Base-by-base conservation (phyloP, 192 early-diverging fungal genomes). In the Backusella psychrophila region DNA sequence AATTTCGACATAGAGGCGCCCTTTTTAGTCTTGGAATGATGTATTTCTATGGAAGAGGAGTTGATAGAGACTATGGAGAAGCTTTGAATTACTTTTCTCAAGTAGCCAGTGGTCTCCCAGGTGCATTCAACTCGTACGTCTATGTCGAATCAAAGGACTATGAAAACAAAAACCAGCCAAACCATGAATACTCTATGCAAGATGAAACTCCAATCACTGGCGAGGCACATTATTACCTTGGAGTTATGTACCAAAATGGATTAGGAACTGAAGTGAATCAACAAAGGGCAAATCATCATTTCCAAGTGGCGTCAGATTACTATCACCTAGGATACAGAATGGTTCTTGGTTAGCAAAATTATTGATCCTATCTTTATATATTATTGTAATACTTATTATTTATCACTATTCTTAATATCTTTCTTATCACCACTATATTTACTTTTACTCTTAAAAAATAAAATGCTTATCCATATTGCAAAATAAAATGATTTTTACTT, bases 1-100 rank as follows among this genome's bases (percentile, higher is more conserved):
- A 84, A 33, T 81, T 83, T 49, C 82, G 83, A 1, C 84, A 88
- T 34, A 82, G 80, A 46, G 81, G 85, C 78, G 85, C 84, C 29
- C 77, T 87, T 66, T 95, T 90, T 74, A 93, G 89, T 12, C 85
- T 96, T 33, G 93, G 91, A 42, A 91, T 92, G 73, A 95, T 92
- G 83, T 90, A 87, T 73, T 83, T 89, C n/a, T 78, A 92, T 73
- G 90, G 91, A 38, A 83, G 83, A 12, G 91, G 91, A 15, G 74
- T 85, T 11, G 74, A 73, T 42, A 80, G 79, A 66, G 80, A 90
- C 52, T 72, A 85, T 19, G 42, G 44, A 36, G 74, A 86, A 70
- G 91, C 87, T 17, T 63, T 63, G 9, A 21, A 29, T 3, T 63
- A 23, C 23, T 63, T 63, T 63, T 26, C 9, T 63, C 9, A 63